Percentiles rank a stretch among this genome's conserved stretches.
These are phyloP conservation scores for Fraxinus sp. DNA, from an alignment of 305 asterid species.

Conservation along the genomic window DNA sequence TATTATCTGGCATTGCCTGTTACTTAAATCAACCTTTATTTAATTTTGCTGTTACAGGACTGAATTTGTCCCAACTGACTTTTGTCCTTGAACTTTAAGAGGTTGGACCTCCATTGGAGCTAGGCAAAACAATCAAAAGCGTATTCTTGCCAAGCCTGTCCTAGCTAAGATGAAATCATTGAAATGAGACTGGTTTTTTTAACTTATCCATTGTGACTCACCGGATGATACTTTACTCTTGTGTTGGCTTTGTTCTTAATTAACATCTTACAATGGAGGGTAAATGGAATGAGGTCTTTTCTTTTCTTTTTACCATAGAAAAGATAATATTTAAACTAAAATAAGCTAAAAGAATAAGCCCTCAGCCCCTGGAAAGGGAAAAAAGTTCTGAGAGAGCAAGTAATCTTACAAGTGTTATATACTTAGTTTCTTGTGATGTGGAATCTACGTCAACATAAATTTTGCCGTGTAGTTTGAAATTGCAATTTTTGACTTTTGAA, in stretches of 20 bases:
- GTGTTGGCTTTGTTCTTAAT: not conserved
- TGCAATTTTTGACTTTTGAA: not conserved
- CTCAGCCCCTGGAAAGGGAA: not conserved
- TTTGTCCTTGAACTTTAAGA: slow-evolving; percentile 8
- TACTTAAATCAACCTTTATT: not conserved
- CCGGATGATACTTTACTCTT: slow-evolving; percentile 2
- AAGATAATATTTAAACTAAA: not conserved
- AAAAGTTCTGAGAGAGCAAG: not conserved
- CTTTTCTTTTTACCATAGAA: not conserved
- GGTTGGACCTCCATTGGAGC: not conserved
- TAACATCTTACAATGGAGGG: not conserved
- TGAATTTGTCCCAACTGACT: not conserved
- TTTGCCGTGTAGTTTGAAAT: not conserved
- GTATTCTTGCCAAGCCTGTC: not conserved
- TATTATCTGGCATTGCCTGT: slow-evolving; percentile 7
- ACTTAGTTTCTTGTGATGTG: slow-evolving; percentile 13
- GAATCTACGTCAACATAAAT: not conserved
- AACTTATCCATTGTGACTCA: not conserved
- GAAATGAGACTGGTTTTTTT: not conserved
- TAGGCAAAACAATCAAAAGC: not conserved
- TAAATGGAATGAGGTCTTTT: not conserved
- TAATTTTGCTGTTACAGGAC: not conserved
- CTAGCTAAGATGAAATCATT: not conserved
- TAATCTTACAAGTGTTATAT: slow-evolving; percentile 13
- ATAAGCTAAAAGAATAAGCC: not conserved